Evolutionary conservation across 495 filamentous ascomycete species (phyloP), one percentile per base, ranked within the genome.

Genomic region (Hypoxylon perforatum): DNA sequence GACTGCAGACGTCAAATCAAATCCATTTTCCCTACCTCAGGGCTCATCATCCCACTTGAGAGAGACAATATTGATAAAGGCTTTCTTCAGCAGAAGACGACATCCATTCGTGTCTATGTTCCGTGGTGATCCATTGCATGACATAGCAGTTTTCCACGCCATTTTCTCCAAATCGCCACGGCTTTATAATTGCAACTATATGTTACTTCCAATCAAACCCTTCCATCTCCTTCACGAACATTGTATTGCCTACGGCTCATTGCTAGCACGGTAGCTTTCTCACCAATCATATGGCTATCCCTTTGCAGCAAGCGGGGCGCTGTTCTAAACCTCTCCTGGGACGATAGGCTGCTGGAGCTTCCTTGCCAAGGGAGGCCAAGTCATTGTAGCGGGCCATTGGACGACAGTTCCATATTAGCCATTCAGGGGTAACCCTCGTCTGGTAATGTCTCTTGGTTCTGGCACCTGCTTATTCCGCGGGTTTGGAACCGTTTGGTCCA

Each of bases 391-490:
- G 60, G 56, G 36, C 47, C 65, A 57, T 58, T 53, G 50, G 44
- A 36, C 46, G 46, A 57, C 38, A 55, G 51, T 61, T 65, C 61
- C 61, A 65, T 69, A 65, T 69, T 69, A 61, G 50, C 45, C 50
- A 41, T 61, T 57, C 66, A 69, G 61, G 66, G 66, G 61, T 22
- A 38, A 39, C 51, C 66, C 66, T 64, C 61, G 66, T 65, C 57
- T 38, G 51, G 33, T 64, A 48, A 25, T 19, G 23, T 46, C 59
- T 63, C 54, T 69, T 69, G 55, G 50, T 63, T 63, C 57, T 65
- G 60, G 60, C 51, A 64, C 65, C 61, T 69, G 61, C 61, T 69
- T 64, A 60, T 69, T 69, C 66, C 66, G 56, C 66, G 66, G 66
- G 19, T 69, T 61, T 61, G 66, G 66, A 64, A 69, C 66, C 66